phyloP scores from a whole-genome alignment of 1,139 yeast genomes.

The Geotrichum carabidarum region DNA sequence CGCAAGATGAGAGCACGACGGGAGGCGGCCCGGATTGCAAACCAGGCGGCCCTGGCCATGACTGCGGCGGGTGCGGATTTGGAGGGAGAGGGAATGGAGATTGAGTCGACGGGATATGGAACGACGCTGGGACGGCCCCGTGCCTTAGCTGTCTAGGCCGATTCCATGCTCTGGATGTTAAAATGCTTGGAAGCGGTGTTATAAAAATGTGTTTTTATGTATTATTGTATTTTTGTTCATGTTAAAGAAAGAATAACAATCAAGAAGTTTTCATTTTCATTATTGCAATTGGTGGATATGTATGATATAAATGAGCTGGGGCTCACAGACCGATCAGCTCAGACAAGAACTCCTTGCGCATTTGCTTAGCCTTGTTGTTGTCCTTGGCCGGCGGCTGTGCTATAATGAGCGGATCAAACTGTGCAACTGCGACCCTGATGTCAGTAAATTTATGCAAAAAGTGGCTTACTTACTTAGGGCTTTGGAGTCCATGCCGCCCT shows the following conservation, averaged over 20 bases:
- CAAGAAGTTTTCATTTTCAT: neutral
- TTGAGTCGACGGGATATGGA: constrained; percentile 13
- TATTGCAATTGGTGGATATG: neutral
- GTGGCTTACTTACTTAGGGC: constrained; percentile 19
- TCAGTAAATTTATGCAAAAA: neutral
- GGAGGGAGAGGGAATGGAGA: constrained; percentile 13
- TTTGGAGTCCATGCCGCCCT: constrained; percentile 25
- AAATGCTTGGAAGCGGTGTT: no score
- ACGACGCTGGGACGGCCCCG: constrained; percentile 17
- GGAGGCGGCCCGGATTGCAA: constrained; percentile 13
- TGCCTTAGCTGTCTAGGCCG: neutral
- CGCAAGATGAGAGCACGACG: constrained; percentile 12
- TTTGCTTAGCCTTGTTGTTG: constrained; percentile 10
- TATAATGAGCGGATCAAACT: constrained; percentile 8
- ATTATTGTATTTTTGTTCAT: no score
- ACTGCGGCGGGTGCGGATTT: neutral
- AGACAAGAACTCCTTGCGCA: constrained; percentile 5
- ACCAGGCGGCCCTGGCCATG: constrained; percentile 14
- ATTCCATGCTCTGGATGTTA: no score
- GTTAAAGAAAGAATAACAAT: no score
- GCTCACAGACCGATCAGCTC: constrained; percentile 12
- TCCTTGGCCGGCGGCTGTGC: constrained; percentile 11
- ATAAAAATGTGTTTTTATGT: no score
- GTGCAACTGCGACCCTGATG: neutral
- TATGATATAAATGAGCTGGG: neutral